A percentile compares a stretch with the other conserved stretches of the same genome.
Conservation (phyloP, 192 early-diverging fungal genomes). For the Coemansia guatemalensis region DNA sequence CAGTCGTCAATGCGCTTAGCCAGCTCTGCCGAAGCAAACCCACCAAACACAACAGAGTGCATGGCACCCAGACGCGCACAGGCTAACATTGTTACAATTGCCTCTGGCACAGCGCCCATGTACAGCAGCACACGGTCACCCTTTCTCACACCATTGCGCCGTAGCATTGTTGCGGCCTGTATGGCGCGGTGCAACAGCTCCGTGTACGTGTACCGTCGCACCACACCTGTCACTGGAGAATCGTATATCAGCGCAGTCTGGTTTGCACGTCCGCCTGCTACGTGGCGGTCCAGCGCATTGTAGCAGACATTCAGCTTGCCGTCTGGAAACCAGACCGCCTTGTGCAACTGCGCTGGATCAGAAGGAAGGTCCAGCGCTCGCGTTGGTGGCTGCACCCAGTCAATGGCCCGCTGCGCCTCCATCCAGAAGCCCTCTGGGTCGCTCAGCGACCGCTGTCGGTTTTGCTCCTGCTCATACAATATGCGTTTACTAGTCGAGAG, state of each 20-base stretch:
- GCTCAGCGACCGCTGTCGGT: constrained; percentile 28
- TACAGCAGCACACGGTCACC: constrained; percentile 81
- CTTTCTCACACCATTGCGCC: constrained; percentile 58
- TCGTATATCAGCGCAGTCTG: constrained; percentile 75
- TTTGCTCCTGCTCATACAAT: constrained; percentile 18
- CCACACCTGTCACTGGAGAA: constrained; percentile 63
- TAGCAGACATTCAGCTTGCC: constrained; percentile 77
- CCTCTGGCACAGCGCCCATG: constrained; percentile 83
- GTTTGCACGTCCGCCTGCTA: constrained; percentile 55
- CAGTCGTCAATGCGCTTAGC: constrained; percentile 84
- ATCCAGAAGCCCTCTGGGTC: constrained; percentile 49
- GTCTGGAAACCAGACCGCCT: constrained; percentile 65
- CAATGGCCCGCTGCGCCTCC: constrained; percentile 40
- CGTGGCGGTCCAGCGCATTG: constrained; percentile 80
- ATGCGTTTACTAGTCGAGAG: neutral
- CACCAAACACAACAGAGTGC: constrained; percentile 81
- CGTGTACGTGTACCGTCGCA: constrained; percentile 57
- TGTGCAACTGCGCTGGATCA: constrained; percentile 16
- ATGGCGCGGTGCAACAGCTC: constrained; percentile 70
- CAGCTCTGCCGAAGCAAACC: constrained; percentile 71
- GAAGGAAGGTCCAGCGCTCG: constrained; percentile 11
- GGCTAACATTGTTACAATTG: constrained; percentile 80
- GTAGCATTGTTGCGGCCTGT: constrained; percentile 63
- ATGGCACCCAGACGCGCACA: constrained; percentile 80
- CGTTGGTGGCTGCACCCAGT: constrained; percentile 37